Conservation (phyloP, 2,329 filamentous ascomycete genomes). For the Keithomyces neogunnii region DNA sequence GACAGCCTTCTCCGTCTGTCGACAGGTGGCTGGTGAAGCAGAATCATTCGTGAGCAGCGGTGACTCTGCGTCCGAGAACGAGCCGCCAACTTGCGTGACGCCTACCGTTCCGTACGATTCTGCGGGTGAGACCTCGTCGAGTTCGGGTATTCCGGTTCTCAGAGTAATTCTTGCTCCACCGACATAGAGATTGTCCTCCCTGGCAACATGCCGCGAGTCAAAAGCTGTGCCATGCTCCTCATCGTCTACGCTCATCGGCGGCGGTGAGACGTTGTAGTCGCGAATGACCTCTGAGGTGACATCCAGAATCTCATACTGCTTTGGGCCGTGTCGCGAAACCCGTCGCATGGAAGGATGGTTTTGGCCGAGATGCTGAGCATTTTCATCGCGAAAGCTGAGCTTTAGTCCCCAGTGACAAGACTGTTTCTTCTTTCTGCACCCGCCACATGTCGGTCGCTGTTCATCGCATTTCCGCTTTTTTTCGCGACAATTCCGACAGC, state of each 20-base stretch:
- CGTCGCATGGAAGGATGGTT: conserved; percentile 24
- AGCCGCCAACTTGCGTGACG: neutral
- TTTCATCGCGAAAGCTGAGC: conserved; percentile 27
- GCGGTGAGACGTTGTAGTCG: conserved; percentile 19
- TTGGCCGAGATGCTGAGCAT: conserved; percentile 23
- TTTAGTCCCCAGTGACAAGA: conserved; percentile 29
- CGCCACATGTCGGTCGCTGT: conserved; percentile 24
- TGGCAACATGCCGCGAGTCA: neutral
- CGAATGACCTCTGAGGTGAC: conserved; percentile 27
- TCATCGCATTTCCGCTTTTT: conserved; percentile 32
- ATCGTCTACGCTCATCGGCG: neutral
- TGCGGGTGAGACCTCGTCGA: neutral
- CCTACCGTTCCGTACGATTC: neutral
- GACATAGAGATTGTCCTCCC: neutral
- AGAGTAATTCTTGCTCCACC: neutral
- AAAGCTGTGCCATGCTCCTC: neutral
- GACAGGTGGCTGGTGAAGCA: conserved; percentile 14
- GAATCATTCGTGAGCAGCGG: conserved; percentile 4
- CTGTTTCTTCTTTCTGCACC: conserved; percentile 22
- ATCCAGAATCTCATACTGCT: conserved; percentile 27
- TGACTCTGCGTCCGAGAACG: neutral
- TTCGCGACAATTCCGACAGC: conserved; percentile 29
- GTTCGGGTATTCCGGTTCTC: neutral
- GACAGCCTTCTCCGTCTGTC: conserved; percentile 26
- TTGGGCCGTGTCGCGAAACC: conserved; percentile 17